Base-by-base conservation (phyloP, 352 stramenopile species). In the Halophytophthora batemanensis region DNA sequence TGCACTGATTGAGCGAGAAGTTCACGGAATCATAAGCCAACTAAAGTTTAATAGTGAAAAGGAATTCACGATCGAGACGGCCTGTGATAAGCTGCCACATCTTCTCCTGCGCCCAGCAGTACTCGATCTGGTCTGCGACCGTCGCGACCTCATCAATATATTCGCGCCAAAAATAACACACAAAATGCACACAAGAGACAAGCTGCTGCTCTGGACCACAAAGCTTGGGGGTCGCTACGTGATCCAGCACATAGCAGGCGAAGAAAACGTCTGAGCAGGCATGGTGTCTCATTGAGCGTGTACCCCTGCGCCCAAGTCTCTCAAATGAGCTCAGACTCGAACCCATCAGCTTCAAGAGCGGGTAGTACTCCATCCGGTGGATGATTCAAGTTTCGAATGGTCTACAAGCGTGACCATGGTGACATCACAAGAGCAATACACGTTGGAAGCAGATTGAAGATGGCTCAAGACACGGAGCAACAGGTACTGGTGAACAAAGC, bases 31-130 rank as follows among this genome's bases (percentile, higher is more conserved):
- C n/a, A n/a, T n/a, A 14, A 17, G n/a, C 3, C 46, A 56, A 21
- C 13, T 64, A 50, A 50, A 25, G 46, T 45, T n/a, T n/a, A n/a
- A n/a, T n/a, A n/a, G n/a, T n/a, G n/a, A n/a, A 29, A 31, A 62
- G 40, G 54, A 38, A 0, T 49, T 53, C 38, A 25, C 44, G 0
- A 55, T 61, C 14, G 40, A 51, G n/a, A 40, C 5, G 7, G 50
- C 47, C 3, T 50, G 39, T 17, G 43, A 50, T 4, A 56, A 55
- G 29, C 22, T 50, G 2, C 12, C 17, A 7, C 8, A 62, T 35
- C 10, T 62, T 14, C 48, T 64, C 2, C 18, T 57, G 23, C 31
- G 45, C 4, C 40, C 39, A 28, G n/a, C 45, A 6, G 23, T 33
- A 29, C 53, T 67, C 43, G 15, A n/a, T 7, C 25, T 62, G 18